Conservation (phyloP, 2,329 filamentous ascomycete genomes). For the Metarhizium album region DNA sequence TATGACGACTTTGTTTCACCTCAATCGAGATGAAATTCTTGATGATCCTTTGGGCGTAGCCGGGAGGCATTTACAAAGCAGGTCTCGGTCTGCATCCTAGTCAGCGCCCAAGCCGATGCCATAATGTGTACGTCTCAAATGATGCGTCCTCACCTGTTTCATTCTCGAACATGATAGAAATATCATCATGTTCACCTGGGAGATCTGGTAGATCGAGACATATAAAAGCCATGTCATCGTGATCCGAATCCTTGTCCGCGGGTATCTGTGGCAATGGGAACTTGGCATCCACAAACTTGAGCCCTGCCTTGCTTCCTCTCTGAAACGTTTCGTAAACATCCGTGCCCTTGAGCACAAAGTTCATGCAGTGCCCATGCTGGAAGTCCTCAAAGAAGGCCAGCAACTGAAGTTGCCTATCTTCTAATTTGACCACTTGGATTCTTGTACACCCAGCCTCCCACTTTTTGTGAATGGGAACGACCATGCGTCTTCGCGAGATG, state of each 20-base stretch:
- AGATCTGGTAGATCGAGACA: slow-evolving; percentile 82
- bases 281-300: slow-evolving; percentile 82
- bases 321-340: slow-evolving; percentile 67
- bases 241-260: slow-evolving; percentile 37
- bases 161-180: slow-evolving; percentile 73
- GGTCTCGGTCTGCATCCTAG: slow-evolving; percentile 38
- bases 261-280: slow-evolving; percentile 66
- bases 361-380: slow-evolving; percentile 77
- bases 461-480: slow-evolving; percentile 88
- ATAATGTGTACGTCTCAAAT: background rate
- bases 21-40: slow-evolving; percentile 21
- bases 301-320: slow-evolving; percentile 53
- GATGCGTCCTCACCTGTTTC: slow-evolving; percentile 51
- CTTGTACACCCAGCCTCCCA: slow-evolving; percentile 77
- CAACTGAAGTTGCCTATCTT: slow-evolving; percentile 66
- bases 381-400: slow-evolving; percentile 85
- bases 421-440: slow-evolving; percentile 62
- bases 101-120: background rate
- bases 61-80: slow-evolving; percentile 40
- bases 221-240: slow-evolving; percentile 60
- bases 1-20: slow-evolving; percentile 6
- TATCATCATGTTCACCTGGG: slow-evolving; percentile 86
- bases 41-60: slow-evolving; percentile 41
- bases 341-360: slow-evolving; percentile 73
- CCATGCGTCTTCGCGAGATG: slow-evolving; percentile 76